Evolutionary conservation across 2,329 filamentous ascomycete genomes (phyloP), one percentile per base, ranked within the genome.

Genomic region (Fusarium sororula): DNA sequence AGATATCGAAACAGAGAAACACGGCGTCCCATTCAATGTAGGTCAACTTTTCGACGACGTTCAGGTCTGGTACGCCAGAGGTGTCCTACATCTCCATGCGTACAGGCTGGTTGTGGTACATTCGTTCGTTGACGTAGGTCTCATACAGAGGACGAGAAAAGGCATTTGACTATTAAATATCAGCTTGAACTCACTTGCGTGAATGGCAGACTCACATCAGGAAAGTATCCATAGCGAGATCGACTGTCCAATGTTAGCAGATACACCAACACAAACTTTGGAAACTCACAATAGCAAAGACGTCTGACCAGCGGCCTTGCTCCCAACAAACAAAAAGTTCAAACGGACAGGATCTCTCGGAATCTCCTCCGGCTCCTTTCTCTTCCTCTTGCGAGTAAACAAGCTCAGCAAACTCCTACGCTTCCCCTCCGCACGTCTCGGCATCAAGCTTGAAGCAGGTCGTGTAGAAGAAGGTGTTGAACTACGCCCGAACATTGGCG

Each of bases 1-100:
- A 77, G 13, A 84, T 76, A n/a, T 84, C 82, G 62, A 84, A 84
- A 65, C 83, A 84, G 38, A 84, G 74, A 63, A 84, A 83, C 1
- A 84, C 73, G 4, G 78, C 81, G 8, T 84, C 81, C 82, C 81
- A 84, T 11, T 73, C 48, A 18, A 84, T 80, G 66, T 83, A 83
- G 26, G 80, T 79, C 37, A 84, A 62, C 10, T 77, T 77, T 53
- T 80, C 74, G 12, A 84, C 78, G 5, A 78, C 81, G 53, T 78
- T 79, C 39, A 84, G 75, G 50, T 84, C 83, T 6, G 80, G 79
- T 30, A 81, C 79, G 72, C 83, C 83, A 32, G 83, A 84, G 70
- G 81, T 84, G 66, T 84, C 83, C 83, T 82, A 84, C 64, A 83
- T 63, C 75, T 84, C 83, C 56, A 82, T 69, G 65, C 75, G 76